Percentiles rank a stretch among this genome's conserved stretches.
phyloP scores from a whole-genome alignment of 2,329 filamentous ascomycete species.

The Aspergillus japonicus region DNA sequence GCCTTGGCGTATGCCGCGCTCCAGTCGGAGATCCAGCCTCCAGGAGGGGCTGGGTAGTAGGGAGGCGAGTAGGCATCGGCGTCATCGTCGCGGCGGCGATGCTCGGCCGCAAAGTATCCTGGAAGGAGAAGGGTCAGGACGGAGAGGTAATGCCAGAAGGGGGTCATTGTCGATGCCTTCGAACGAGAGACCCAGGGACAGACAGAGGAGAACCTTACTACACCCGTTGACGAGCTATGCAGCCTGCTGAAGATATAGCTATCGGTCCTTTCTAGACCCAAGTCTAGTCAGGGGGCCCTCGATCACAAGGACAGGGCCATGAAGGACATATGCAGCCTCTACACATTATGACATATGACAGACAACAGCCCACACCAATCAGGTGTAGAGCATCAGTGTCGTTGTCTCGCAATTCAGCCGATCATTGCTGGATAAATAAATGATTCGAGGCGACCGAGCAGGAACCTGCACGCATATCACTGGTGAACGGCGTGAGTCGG shows the following conservation, averaged over 20 bases:
- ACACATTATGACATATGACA: not conserved
- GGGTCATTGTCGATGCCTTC: conserved; percentile 1
- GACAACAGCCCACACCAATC: not conserved
- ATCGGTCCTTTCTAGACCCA: not conserved
- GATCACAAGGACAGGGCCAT: not conserved
- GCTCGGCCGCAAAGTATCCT: not conserved
- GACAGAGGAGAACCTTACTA: not conserved
- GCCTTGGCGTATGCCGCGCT: conserved; percentile 69
- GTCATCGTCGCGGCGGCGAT: conserved; percentile 8
- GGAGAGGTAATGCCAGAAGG: not conserved
- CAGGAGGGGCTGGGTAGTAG: conserved; percentile 72
- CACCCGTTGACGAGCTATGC: not conserved
- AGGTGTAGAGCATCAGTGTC: not conserved
- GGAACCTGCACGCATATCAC: not conserved
- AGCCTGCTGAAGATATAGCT: not conserved
- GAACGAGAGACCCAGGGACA: conserved; percentile 11
- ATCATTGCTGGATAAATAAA: not conserved
- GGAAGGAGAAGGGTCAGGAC: not conserved
- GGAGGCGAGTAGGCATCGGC: conserved; percentile 45
- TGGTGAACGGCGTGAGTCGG: not conserved
- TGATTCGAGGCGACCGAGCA: not conserved
- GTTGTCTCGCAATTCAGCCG: not conserved
- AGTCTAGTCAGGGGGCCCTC: not conserved
- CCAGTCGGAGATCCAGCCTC: conserved; percentile 71
- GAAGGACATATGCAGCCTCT: not conserved